These are phyloP conservation scores for barrel medic (Medicago truncatula) DNA, from an alignment of 306 rosid genomes.

Conservation along the genomic window DNA sequence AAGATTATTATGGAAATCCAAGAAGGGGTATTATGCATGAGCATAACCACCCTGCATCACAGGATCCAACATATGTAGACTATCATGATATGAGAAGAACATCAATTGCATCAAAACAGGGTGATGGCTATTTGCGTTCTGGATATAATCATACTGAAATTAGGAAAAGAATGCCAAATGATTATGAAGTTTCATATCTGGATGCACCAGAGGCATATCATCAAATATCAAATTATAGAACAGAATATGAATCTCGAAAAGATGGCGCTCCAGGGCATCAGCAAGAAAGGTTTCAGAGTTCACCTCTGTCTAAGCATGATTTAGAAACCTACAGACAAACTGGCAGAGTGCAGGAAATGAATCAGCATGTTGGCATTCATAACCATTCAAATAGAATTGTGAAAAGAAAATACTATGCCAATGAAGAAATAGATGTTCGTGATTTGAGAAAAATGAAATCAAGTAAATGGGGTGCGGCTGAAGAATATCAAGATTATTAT, in stretches of 20 bases:
- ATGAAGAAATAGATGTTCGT: constrained; percentile 49
- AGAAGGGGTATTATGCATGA: constrained; percentile 51
- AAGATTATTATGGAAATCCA: constrained; percentile 50
- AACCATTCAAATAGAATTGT: constrained; percentile 56
- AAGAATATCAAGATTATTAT: constrained; percentile 58
- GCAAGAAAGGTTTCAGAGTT: constrained; percentile 61
- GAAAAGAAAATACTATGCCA: constrained; percentile 64
- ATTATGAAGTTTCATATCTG: constrained; percentile 53
- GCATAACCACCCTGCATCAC: constrained; percentile 48
- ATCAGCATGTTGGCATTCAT: constrained; percentile 52
- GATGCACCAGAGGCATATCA: constrained; percentile 53
- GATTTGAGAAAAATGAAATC: constrained; percentile 55
- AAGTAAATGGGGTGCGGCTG: constrained; percentile 53
- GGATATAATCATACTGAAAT: constrained; percentile 53
- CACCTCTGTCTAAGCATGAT: constrained; percentile 57
- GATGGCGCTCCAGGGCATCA: constrained; percentile 57
- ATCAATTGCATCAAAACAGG: constrained; percentile 55
- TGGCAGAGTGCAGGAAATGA: constrained; percentile 55
- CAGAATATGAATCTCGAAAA: constrained; percentile 66
- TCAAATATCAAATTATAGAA: constrained; percentile 52
- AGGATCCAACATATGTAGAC: constrained; percentile 52
- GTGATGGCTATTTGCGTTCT: constrained; percentile 54
- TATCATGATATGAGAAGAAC: constrained; percentile 61
- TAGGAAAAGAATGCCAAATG: constrained; percentile 60
- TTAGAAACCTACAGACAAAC: constrained; percentile 52